These are phyloP conservation scores for Pythium phragmitis DNA, from an alignment of 352 stramenopile genomes.

Conservation along the genomic window DNA sequence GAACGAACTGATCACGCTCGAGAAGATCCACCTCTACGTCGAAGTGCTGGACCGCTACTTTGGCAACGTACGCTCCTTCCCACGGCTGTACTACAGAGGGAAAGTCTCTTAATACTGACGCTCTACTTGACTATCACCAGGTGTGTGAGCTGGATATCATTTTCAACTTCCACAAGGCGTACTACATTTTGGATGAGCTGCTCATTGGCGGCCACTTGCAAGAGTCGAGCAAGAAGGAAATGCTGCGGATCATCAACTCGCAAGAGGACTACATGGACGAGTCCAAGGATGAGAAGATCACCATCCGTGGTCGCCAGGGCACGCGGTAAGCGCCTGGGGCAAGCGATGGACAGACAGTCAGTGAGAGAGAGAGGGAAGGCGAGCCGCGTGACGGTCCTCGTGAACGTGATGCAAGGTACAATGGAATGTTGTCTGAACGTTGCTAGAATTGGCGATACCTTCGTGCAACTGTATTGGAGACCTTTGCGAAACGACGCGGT, in stretches of 20 bases:
- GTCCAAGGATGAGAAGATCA: slow-evolving; percentile 82
- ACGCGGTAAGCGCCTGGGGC: slow-evolving; percentile 41
- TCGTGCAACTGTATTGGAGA: slow-evolving; percentile 13
- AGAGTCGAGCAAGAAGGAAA: slow-evolving; percentile 94
- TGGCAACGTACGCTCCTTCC: slow-evolving; percentile 70
- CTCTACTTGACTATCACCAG: slow-evolving; percentile 25
- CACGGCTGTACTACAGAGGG: neutral
- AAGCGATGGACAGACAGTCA: neutral
- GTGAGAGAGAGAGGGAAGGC: neutral
- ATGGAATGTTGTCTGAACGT: slow-evolving; percentile 27
- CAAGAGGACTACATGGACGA: slow-evolving; percentile 92
- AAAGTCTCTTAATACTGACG: neutral
- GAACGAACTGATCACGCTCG: slow-evolving; percentile 97
- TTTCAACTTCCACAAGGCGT: slow-evolving; percentile 99
- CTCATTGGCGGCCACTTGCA: slow-evolving; percentile 98
- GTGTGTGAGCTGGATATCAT: slow-evolving; percentile 97
- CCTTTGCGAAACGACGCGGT: slow-evolving; percentile 11
- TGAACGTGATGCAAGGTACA: neutral
- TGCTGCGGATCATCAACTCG: slow-evolving; percentile 85
- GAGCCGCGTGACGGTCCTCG: neutral
- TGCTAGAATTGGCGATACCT: slow-evolving; percentile 4
- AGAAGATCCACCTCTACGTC: slow-evolving; percentile 98
- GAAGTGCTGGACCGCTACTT: slow-evolving; percentile 98
- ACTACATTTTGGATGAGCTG: slow-evolving; percentile 99
- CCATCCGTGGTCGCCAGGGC: slow-evolving; percentile 46